Percentiles rank a stretch among this genome's conserved stretches.
Evolutionary conservation across 768 basidiomycete species (phyloP).

Genomic region (Suillus variegatus): DNA sequence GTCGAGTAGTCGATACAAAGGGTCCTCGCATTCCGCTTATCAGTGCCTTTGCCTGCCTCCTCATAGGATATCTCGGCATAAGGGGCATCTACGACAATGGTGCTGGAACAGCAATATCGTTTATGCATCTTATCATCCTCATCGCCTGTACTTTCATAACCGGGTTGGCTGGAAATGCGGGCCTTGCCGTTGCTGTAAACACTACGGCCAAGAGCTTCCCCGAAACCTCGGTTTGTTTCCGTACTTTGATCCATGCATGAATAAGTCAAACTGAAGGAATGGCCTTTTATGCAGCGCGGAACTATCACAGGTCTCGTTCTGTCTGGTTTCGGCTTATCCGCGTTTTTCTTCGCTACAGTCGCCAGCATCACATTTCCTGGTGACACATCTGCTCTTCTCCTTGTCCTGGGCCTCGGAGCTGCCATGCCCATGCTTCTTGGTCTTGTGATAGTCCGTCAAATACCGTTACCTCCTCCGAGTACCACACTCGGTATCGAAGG

Average conservation of each 20-base stretch:
- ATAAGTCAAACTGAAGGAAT: not conserved
- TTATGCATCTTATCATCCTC: conserved; percentile 49
- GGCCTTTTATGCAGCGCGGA: conserved; percentile 52
- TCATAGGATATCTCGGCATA: conserved; percentile 78
- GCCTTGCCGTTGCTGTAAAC: conserved; percentile 71
- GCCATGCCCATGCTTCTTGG: conserved; percentile 80
- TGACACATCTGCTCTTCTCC: conserved; percentile 74
- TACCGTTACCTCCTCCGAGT: conserved; percentile 54
- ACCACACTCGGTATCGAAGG: conserved; percentile 18
- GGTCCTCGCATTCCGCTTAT: conserved; percentile 73
- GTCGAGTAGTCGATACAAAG: conserved; percentile 70
- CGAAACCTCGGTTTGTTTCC: conserved; percentile 57
- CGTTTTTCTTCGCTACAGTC: conserved; percentile 84
- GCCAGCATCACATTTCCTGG: conserved; percentile 74
- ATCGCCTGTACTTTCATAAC: conserved; percentile 69
- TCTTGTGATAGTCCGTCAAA: conserved; percentile 66
- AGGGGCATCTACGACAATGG: conserved; percentile 64
- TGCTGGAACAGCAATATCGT: conserved; percentile 38
- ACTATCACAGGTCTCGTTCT: conserved; percentile 77
- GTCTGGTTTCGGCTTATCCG: conserved; percentile 88
- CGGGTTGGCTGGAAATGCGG: conserved; percentile 76
- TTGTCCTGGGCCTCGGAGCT: conserved; percentile 77
- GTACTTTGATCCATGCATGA: not conserved
- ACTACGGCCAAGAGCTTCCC: conserved; percentile 84
- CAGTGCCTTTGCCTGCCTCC: conserved; percentile 56